A percentile compares a stretch with the other conserved stretches of the same genome.
phyloP scores from a whole-genome alignment of 2,329 filamentous ascomycete genomes.

The Exophiala aquamarina region DNA sequence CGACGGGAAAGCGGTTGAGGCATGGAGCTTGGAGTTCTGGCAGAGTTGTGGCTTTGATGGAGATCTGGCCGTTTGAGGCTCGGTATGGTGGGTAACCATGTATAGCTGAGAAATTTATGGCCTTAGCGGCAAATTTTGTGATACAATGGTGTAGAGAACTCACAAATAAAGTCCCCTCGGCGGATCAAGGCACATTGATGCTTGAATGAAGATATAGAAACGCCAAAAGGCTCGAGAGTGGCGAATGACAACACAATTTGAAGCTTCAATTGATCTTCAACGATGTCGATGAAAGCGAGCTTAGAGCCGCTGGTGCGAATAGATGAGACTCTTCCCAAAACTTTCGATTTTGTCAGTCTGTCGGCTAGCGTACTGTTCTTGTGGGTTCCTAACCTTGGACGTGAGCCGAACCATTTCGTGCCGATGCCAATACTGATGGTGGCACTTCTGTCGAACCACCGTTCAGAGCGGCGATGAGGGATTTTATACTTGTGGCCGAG shows the following conservation, averaged over 20 bases:
- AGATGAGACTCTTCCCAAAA: conserved; percentile 70
- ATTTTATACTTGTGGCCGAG: conserved; percentile 31
- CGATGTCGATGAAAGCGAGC: conserved; percentile 80
- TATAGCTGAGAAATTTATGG: conserved; percentile 52
- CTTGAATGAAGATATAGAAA: conserved; percentile 44
- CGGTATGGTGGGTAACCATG: conserved; percentile 65
- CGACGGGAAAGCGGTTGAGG: conserved; percentile 73
- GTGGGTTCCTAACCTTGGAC: conserved; percentile 22
- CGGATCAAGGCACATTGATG: conserved; percentile 57
- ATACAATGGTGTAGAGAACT: conserved; percentile 38
- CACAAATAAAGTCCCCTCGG: conserved; percentile 82
- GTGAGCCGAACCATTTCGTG: neutral
- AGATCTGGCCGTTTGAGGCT: conserved; percentile 73
- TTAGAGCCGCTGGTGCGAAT: conserved; percentile 72
- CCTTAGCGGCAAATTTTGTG: conserved; percentile 16
- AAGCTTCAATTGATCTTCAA: conserved; percentile 68
- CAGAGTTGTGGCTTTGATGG: conserved; percentile 65
- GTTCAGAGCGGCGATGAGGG: conserved; percentile 31
- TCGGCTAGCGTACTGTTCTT: conserved; percentile 17
- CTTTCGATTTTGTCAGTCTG: conserved; percentile 37
- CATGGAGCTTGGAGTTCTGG: conserved; percentile 75
- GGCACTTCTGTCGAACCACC: conserved; percentile 22
- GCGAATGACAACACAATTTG: conserved; percentile 61
- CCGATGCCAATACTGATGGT: neutral
- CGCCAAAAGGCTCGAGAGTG: conserved; percentile 36